Conservation (phyloP, 768 basidiomycete genomes). For the Saitozyma podzolica region DNA sequence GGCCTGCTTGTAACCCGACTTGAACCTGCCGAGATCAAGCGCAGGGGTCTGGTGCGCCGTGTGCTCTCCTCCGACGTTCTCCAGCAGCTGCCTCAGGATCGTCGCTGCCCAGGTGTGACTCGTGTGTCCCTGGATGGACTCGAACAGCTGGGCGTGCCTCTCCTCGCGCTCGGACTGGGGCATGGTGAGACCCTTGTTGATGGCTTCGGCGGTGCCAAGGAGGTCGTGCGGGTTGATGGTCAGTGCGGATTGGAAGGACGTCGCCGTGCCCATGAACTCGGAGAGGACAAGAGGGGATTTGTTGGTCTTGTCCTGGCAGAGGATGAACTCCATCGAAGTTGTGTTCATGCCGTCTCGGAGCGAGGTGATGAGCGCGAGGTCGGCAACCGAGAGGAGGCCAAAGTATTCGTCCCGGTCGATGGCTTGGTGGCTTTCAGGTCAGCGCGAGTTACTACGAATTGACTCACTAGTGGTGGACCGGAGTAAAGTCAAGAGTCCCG, state of each 20-base stretch:
- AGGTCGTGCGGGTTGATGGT: slow-evolving; percentile 97
- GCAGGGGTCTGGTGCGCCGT: slow-evolving; percentile 82
- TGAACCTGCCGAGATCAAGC: slow-evolving; percentile 66
- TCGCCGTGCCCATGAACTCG: slow-evolving; percentile 97
- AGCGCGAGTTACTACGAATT: slow-evolving; percentile 1
- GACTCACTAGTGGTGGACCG: slow-evolving; percentile 94
- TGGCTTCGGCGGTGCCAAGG: slow-evolving; percentile 83
- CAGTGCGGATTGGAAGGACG: slow-evolving; percentile 83
- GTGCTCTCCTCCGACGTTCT: slow-evolving; percentile 74
- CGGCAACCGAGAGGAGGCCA: slow-evolving; percentile 86
- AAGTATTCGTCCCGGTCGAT: slow-evolving; percentile 98
- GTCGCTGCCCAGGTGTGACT: slow-evolving; percentile 93
- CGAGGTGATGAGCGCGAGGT: slow-evolving; percentile 91
- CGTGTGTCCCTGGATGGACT: slow-evolving; percentile 86
- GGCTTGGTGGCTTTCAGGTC: slow-evolving; percentile 75
- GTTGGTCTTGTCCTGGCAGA: slow-evolving; percentile 83
- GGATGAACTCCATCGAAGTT: slow-evolving; percentile 95
- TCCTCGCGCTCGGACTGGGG: slow-evolving; percentile 67
- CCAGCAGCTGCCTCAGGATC: slow-evolving; percentile 81
- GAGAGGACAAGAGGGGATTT: slow-evolving; percentile 81
- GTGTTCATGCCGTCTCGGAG: slow-evolving; percentile 99
- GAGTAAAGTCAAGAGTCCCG: slow-evolving; percentile 90
- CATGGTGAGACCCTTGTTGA: slow-evolving; percentile 86
- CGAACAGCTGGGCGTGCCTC: slow-evolving; percentile 73
- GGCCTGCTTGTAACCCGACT: slow-evolving; percentile 65